Evolutionary conservation across 495 filamentous ascomycete genomes (phyloP), one percentile per base, ranked within the genome.

Genomic region (Penicillium flavigenum): DNA sequence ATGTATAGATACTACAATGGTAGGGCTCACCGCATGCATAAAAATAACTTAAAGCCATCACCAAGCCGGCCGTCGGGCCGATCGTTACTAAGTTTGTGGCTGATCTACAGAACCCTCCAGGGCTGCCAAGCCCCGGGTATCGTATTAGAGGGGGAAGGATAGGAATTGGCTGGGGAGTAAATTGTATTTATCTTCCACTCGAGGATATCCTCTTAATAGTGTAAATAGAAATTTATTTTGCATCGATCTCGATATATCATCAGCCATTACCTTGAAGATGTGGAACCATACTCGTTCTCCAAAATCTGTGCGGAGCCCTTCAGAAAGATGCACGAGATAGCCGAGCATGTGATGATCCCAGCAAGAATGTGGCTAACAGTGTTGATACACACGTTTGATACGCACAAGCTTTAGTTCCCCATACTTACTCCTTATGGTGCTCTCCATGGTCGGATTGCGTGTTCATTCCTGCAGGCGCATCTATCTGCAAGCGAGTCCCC

Each of bases 271-370:
- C 29, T 32, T 4, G 29, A 14, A 19, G 27, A 49, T 47, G 54
- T 38, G 42, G 24, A 31, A 19, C 42, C 42, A 52, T 34, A 4
- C 9, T 31, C 29, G 31, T 34, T 12, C 31, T 34, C 31, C 9
- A 27, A 32, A n/a, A 45, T 24, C n/a, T 53, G 50, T 59, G 61
- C 61, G 58, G 59, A 61, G 63, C 65, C 57, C 58, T 63, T 47
- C 31, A 47, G 46, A 14, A 60, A 32, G 49, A 32, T 44, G 36
- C 49, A 56, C 43, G 41, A 59, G 57, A 58, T 59, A 61, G 53
- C 63, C 63, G 63, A 66, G 65, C 65, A 68, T 66, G 65, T 68
- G 65, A 68, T 66, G 57, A 54, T 49, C 53, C 36, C 8, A 36
- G 39, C 4, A n/a, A 22, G 27, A 54, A 45, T 54, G 50, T 63